These are phyloP conservation scores for Phytophthora sojae DNA, from an alignment of 352 stramenopile genomes.

Conservation along the genomic window DNA sequence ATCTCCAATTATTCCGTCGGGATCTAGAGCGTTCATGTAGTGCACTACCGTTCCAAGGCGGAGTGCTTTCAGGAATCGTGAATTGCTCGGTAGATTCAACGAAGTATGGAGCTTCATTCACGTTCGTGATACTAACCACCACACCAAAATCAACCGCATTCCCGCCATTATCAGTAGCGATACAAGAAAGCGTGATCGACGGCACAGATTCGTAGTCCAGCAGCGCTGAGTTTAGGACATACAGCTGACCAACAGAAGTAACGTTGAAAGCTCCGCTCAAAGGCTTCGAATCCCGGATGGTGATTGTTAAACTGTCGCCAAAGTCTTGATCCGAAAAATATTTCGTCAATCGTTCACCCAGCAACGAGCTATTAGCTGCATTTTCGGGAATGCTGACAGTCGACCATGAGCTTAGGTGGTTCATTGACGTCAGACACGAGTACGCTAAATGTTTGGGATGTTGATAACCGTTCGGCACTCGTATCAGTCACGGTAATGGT, in stretches of 20 bases:
- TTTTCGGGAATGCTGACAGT: conserved; percentile 29
- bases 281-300: conserved; percentile 17
- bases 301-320: conserved; percentile 17
- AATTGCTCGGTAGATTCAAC: conserved; percentile 5
- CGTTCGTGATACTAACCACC: conserved; percentile 20
- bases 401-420: conserved; percentile 4
- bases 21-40: conserved; percentile 22
- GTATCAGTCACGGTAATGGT: conserved; percentile 48
- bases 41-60: conserved; percentile 16
- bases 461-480: conserved; percentile 34
- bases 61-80: conserved; percentile 21
- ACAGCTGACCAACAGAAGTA: conserved; percentile 17
- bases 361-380: conserved; percentile 18
- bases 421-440: conserved; percentile 30
- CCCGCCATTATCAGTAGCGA: conserved; percentile 20
- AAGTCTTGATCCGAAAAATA: conserved; percentile 37
- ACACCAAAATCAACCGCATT: conserved; percentile 27
- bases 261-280: conserved; percentile 17
- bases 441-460: conserved; percentile 22
- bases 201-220: conserved; percentile 30
- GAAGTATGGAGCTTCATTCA: conserved; percentile 39
- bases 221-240: conserved; percentile 13
- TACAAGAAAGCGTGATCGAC: conserved; percentile 21
- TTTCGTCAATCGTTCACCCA: conserved; percentile 15
- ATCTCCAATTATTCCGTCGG: conserved; percentile 14